Base-by-base conservation (phyloP, 495 filamentous ascomycete genomes). In the Clavariopsis aquatica region DNA sequence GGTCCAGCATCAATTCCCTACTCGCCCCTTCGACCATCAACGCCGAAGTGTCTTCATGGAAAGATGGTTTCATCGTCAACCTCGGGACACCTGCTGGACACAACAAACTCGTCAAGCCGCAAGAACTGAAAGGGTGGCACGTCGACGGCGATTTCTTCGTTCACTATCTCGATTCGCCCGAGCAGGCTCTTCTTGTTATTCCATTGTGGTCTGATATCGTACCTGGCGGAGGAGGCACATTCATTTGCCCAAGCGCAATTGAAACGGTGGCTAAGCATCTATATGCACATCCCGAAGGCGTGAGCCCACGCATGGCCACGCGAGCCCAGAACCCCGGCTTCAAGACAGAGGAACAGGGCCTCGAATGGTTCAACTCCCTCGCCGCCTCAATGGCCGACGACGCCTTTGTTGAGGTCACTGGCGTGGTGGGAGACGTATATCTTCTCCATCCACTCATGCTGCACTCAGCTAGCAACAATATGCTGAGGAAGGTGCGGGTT, bases 81-180 rank as follows among this genome's bases (percentile, higher is more conserved):
- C 78, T 92, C 17, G 88, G 89, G 23, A 85, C 81, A 7, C 72
- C 79, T 0, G 79, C 85, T 49, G 74, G 72, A 49, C 82, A 84
- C 62, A 80, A 81, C 5, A 80, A 80, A 36, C 71, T 80, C 36
- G 75, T 79, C 28, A 69, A 72, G 58, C 77, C 84, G 49, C 64
- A 77, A 31, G 80, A 84, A 7, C 75, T 90, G 8, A 52, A 19
- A 8, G 78, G 77, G 8, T 92, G 88, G 88, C 89, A 92, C 72
- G 86, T 89, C 23, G 88, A 91, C 74, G 88, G 88, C 0, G 88
- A 90, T 68, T 90, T 89, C 73, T 90, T 91, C 75, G 79, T 87
- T 15, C 87, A 90, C 76, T 91, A 85, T 67, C 78, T 92, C 17
- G 88, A 91, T 73, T 87, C 83, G 49, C 84, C 84, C 0, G 88